These are phyloP conservation scores for Phytophthora pseudosyringae DNA, from an alignment of 352 stramenopile species.

Conservation along the genomic window DNA sequence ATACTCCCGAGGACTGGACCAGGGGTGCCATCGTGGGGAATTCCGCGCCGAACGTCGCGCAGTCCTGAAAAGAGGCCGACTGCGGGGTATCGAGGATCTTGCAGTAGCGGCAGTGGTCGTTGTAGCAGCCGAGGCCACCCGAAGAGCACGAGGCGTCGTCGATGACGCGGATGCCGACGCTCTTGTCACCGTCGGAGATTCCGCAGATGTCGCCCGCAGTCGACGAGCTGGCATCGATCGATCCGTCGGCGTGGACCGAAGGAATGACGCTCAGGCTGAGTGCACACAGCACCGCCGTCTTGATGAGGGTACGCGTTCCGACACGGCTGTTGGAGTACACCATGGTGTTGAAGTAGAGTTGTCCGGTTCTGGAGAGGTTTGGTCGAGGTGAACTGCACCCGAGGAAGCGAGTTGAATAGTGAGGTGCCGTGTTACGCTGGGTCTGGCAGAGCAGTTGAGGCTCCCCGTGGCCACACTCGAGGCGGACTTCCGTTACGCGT, in stretches of 20 bases:
- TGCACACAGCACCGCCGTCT: constrained; percentile 36
- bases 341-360: constrained; percentile 24
- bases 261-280: constrained; percentile 26
- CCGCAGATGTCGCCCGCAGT: constrained; percentile 18
- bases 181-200: constrained; percentile 42
- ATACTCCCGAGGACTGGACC: constrained; percentile 13
- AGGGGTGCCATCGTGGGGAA: constrained; percentile 34
- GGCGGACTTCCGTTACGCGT: constrained; percentile 23
- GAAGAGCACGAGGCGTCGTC: constrained; percentile 33
- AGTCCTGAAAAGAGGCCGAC: constrained; percentile 43
- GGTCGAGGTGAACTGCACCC: constrained; percentile 23
- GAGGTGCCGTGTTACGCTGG: constrained; percentile 9
- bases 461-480: neutral
- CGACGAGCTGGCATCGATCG: constrained; percentile 16
- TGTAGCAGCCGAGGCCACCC: constrained; percentile 53
- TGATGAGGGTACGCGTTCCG: constrained; percentile 27
- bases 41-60: constrained; percentile 24
- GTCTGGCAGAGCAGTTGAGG: neutral
- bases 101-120: constrained; percentile 46
- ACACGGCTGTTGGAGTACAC: constrained; percentile 32
- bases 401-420: constrained; percentile 33
- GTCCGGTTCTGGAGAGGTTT: constrained; percentile 6
- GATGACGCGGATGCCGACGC: constrained; percentile 39
- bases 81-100: constrained; percentile 40
- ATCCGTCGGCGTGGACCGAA: constrained; percentile 9